phyloP scores from a whole-genome alignment of 2,329 filamentous ascomycete species.

The Pleochaeta shiraiana region DNA sequence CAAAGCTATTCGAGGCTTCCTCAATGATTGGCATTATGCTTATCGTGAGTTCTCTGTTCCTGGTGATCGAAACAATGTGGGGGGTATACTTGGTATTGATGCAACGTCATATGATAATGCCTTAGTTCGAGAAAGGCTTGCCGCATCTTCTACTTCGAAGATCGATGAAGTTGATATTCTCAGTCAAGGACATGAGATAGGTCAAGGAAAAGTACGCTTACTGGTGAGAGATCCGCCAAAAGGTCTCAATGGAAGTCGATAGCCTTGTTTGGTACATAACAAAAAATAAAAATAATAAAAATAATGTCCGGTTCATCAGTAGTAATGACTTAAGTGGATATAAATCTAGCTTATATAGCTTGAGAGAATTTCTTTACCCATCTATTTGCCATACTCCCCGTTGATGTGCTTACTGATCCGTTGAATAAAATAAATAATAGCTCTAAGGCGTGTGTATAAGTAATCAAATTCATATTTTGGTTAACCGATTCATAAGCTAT shows the following conservation, averaged over 20 bases:
- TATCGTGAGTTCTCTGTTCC: constrained; percentile 94
- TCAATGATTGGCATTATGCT: constrained; percentile 90
- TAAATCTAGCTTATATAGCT: no score
- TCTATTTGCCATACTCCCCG: no score
- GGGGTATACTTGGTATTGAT: constrained; percentile 52
- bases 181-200: constrained; percentile 44
- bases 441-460: no score
- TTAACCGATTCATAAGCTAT: no score
- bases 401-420: no score
- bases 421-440: no score
- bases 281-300: background rate
- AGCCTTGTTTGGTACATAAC: constrained; percentile 9
- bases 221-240: constrained; percentile 30
- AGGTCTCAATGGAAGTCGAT: constrained; percentile 14
- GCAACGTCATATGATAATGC: constrained; percentile 44
- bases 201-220: constrained; percentile 42
- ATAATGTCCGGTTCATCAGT: no score
- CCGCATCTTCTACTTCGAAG: constrained; percentile 13
- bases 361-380: no score
- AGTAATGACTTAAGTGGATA: no score
- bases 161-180: constrained; percentile 30
- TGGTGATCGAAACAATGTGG: constrained; percentile 66
- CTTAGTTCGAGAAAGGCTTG: constrained; percentile 25
- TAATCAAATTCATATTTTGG: no score
- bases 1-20: constrained; percentile 72